phyloP scores from a whole-genome alignment of 208 protist genomes.

The Crithidia mellificae region DNA sequence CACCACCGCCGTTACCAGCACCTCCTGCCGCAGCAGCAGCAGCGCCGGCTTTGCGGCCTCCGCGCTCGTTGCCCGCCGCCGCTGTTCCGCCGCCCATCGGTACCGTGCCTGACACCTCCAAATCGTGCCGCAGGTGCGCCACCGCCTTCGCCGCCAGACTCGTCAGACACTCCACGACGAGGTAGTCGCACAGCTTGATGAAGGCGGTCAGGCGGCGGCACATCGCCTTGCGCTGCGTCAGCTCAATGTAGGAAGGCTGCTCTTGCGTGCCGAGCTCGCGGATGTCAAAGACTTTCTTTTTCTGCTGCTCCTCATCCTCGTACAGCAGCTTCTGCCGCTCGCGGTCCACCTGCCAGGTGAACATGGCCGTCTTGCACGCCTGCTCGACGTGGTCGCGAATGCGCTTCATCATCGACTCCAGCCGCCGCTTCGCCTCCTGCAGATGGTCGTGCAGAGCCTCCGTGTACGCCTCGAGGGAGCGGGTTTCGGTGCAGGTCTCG shows the following conservation, averaged over 20 bases:
- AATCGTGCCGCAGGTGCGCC: conserved; percentile 63
- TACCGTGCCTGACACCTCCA: conserved; percentile 59
- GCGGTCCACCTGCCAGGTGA: conserved; percentile 78
- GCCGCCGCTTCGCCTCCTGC: conserved; percentile 49
- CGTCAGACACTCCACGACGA: conserved; percentile 92
- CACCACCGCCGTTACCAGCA: conserved; percentile 2
- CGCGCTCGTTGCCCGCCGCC: conserved; percentile 1
- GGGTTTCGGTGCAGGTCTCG: conserved; percentile 66
- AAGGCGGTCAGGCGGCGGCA: conserved; percentile 93
- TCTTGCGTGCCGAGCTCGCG: conserved; percentile 83
- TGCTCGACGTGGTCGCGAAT: conserved; percentile 88
- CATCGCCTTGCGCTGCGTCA: conserved; percentile 89
- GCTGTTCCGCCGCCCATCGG: background rate
- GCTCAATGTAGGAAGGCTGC: conserved; percentile 93
- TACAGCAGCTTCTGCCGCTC: conserved; percentile 72
- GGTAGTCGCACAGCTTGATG: conserved; percentile 95
- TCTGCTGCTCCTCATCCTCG: conserved; percentile 74
- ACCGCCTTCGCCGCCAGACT: conserved; percentile 83
- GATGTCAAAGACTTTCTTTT: conserved; percentile 81
- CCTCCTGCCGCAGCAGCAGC: background rate
- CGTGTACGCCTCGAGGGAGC: conserved; percentile 76
- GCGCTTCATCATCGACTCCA: conserved; percentile 85
- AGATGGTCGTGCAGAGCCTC: conserved; percentile 54
- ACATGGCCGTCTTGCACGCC: conserved; percentile 92
- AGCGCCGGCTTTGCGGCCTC: conserved; percentile 6